These are phyloP conservation scores for Atkinsonella hypoxylon DNA, from an alignment of 2,329 filamentous ascomycete species.

Conservation along the genomic window DNA sequence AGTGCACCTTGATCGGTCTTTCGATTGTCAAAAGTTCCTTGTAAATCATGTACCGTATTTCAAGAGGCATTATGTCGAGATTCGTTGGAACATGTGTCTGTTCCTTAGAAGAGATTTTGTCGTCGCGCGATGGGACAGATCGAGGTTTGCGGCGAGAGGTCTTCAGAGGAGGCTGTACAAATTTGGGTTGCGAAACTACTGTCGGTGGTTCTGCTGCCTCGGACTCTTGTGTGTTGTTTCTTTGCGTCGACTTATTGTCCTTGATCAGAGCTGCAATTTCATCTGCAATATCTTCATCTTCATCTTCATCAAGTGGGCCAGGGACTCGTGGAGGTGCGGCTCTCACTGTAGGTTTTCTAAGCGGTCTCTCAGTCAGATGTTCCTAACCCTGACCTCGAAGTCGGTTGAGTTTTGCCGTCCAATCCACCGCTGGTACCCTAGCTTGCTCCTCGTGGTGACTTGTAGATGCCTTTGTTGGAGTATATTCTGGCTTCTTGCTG, in stretches of 20 bases:
- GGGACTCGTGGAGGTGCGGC: neutral
- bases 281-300: neutral
- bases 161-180: no score
- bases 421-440: neutral
- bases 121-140: neutral
- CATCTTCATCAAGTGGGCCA: neutral
- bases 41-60: constrained; percentile 21
- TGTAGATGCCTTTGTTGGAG: no score
- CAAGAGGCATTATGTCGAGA: constrained; percentile 13
- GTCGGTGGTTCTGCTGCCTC: neutral
- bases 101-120: neutral
- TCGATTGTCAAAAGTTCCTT: constrained; percentile 19
- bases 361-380: neutral
- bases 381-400: neutral
- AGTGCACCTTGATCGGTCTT: constrained; percentile 21
- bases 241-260: neutral
- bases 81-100: neutral
- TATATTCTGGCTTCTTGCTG: neutral
- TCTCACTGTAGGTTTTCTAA: neutral
- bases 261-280: neutral
- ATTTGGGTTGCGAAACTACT: no score
- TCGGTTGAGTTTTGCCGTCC: neutral
- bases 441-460: neutral
- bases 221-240: neutral
- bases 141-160: no score